Evolutionary conservation across 23 red algal species (phyloP).

Genomic region (Gracilaria domingensis): DNA sequence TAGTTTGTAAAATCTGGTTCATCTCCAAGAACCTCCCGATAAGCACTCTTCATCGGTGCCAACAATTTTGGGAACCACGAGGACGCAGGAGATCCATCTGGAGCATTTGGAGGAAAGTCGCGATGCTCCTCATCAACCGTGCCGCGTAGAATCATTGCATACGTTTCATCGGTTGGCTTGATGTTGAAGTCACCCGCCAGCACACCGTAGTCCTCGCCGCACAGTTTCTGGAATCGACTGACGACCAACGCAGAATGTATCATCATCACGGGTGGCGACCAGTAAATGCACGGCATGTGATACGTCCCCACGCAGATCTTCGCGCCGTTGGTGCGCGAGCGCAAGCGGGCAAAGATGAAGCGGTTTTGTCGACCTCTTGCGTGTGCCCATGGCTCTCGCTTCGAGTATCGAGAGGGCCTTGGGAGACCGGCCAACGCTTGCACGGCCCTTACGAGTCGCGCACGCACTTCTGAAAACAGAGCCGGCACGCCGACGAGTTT

Average conservation of each 20-base stretch:
- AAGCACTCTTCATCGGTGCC: conserved; percentile 78
- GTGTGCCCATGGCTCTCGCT: conserved; percentile 68
- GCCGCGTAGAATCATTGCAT: conserved; percentile 71
- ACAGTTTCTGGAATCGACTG: conserved; percentile 67
- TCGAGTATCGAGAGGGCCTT: neutral
- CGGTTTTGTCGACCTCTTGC: conserved; percentile 68
- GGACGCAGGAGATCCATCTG: conserved; percentile 46
- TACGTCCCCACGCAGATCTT: conserved; percentile 75
- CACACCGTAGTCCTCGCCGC: conserved; percentile 70
- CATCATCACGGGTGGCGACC: conserved; percentile 78
- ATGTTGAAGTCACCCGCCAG: conserved; percentile 87
- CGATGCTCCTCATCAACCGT: conserved; percentile 47
- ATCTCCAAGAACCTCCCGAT: conserved; percentile 63
- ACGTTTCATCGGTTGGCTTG: conserved; percentile 70
- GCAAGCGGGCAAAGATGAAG: conserved; percentile 73
- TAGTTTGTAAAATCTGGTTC: conserved; percentile 88
- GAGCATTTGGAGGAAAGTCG: conserved; percentile 47
- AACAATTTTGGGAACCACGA: conserved; percentile 62
- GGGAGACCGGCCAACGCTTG: conserved; percentile 40
- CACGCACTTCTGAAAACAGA: conserved; percentile 27
- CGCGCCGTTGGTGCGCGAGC: conserved; percentile 65
- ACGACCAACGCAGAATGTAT: conserved; percentile 74
- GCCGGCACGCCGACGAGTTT: conserved; percentile 23
- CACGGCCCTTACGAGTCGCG: conserved; percentile 37
- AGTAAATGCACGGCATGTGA: conserved; percentile 88